phyloP scores from a whole-genome alignment of 1,139 yeast genomes.

The Hyphopichia wangnamkhiaoensis region DNA sequence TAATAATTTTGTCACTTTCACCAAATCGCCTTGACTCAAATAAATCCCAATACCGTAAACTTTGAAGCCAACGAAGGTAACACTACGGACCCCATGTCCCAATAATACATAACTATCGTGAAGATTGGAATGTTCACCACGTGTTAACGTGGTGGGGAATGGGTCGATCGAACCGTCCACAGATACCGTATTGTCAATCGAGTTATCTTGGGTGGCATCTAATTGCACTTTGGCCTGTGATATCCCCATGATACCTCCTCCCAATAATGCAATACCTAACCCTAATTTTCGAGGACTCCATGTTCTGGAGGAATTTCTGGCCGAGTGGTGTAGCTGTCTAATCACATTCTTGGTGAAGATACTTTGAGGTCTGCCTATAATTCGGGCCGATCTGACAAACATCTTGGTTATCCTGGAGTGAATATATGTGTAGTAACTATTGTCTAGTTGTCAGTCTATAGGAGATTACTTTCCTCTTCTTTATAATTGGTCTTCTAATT shows the following conservation, averaged over 20 bases:
- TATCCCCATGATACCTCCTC: too few species aligned
- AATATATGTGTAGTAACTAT: neutral
- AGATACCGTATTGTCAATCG: constrained; percentile 21
- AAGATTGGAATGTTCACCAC: constrained; percentile 20
- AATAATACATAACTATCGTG: constrained; percentile 47
- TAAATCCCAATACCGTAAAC: constrained; percentile 88
- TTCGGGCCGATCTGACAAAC: too few species aligned
- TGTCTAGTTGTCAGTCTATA: neutral
- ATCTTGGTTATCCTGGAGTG: too few species aligned
- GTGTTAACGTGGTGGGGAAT: constrained; percentile 41
- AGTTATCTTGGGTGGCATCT: neutral
- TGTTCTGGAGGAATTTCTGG: too few species aligned
- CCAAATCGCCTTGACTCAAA: constrained; percentile 58
- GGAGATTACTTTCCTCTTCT: neutral
- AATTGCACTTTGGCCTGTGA: neutral
- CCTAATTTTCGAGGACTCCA: neutral
- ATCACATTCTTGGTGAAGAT: too few species aligned
- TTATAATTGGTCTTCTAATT: neutral
- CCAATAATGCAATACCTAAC: neutral
- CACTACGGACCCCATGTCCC: constrained; percentile 81
- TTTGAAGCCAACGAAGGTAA: constrained; percentile 78
- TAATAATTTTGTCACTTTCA: constrained; percentile 48
- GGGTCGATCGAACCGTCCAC: constrained; percentile 56
- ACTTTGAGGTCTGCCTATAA: too few species aligned
- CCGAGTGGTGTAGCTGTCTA: too few species aligned